Evolutionary conservation across 306 rosid species (phyloP).

Genomic region (Trifolium subterraneum): DNA sequence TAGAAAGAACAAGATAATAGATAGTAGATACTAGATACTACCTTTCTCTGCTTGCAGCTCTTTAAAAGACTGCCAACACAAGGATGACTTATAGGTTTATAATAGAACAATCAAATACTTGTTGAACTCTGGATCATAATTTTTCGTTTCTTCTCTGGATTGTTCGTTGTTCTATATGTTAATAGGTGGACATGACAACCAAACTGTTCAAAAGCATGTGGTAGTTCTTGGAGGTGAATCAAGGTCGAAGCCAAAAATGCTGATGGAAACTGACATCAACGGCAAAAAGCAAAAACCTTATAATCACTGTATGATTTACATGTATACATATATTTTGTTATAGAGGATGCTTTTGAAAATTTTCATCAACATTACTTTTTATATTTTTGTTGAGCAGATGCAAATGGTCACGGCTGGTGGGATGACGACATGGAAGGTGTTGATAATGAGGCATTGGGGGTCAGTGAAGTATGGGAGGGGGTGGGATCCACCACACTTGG

Average conservation of each 20-base stretch:
- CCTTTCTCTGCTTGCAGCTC: constrained; percentile 23
- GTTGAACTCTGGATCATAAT: constrained; percentile 24
- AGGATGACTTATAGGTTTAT: constrained; percentile 28
- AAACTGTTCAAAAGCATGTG: constrained; percentile 48
- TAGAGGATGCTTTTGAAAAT: constrained; percentile 1
- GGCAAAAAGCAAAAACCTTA: constrained; percentile 59
- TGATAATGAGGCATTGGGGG: constrained; percentile 79
- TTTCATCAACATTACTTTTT: constrained; percentile 21
- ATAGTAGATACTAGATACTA: background rate
- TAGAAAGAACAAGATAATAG: background rate
- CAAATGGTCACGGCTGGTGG: constrained; percentile 95
- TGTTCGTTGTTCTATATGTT: constrained; percentile 25
- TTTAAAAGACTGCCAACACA: constrained; percentile 9
- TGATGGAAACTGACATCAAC: constrained; percentile 35
- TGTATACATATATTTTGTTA: constrained; percentile 3
- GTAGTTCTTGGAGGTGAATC: constrained; percentile 73
- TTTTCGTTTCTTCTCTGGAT: constrained; percentile 31
- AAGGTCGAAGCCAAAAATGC: constrained; percentile 53
- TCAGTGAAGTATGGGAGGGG: constrained; percentile 93
- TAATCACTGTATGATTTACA: constrained; percentile 75
- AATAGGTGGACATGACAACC: constrained; percentile 53
- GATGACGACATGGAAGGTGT: constrained; percentile 87
- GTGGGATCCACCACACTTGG: constrained; percentile 92
- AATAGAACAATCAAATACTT: constrained; percentile 24
- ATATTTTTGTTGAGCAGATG: constrained; percentile 55